Evolutionary conservation across 768 basidiomycete genomes (phyloP).

Genomic region (Cyclocybe aegerita): DNA sequence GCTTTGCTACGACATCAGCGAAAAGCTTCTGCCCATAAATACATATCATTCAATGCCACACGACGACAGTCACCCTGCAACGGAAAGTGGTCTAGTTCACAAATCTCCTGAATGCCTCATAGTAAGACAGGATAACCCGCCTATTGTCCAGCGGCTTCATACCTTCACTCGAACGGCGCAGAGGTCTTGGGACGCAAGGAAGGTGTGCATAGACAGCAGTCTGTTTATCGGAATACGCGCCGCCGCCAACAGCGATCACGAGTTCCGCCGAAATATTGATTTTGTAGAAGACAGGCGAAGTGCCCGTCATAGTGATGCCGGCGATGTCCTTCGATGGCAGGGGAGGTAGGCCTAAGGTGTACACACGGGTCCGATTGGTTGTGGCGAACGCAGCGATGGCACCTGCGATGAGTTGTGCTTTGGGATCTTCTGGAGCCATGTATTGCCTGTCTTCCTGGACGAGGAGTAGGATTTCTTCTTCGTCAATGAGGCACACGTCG

Average conservation of each 20-base stretch:
- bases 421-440: constrained; percentile 5
- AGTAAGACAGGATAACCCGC: constrained; percentile 22
- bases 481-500: constrained; percentile 30
- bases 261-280: constrained; percentile 25
- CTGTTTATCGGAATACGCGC: constrained; percentile 14
- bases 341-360: constrained; percentile 10
- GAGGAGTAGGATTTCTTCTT: constrained; percentile 13
- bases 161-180: constrained; percentile 21
- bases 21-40: too few relatives aligned
- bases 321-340: constrained; percentile 20
- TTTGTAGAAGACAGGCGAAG: constrained; percentile 28
- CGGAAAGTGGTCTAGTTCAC: too few relatives aligned
- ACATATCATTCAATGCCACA: too few relatives aligned
- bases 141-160: constrained; percentile 31
- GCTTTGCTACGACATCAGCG: constrained; percentile 7
- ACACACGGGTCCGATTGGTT: constrained; percentile 22
- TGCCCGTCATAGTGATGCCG: constrained; percentile 29
- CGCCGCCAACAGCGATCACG: constrained; percentile 10
- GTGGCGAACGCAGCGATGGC: constrained; percentile 20
- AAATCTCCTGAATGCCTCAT: constrained; percentile 29
- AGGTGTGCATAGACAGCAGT: constrained; percentile 20
- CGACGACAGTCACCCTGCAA: too few relatives aligned
- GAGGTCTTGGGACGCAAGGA: constrained; percentile 20
- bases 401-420: constrained; percentile 16
- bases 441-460: constrained; percentile 19